A percentile compares a stretch with the other conserved stretches of the same genome.
These are phyloP conservation scores for Silene vulgaris DNA, from an alignment of 179 eudicot genomes.

Conservation along the genomic window DNA sequence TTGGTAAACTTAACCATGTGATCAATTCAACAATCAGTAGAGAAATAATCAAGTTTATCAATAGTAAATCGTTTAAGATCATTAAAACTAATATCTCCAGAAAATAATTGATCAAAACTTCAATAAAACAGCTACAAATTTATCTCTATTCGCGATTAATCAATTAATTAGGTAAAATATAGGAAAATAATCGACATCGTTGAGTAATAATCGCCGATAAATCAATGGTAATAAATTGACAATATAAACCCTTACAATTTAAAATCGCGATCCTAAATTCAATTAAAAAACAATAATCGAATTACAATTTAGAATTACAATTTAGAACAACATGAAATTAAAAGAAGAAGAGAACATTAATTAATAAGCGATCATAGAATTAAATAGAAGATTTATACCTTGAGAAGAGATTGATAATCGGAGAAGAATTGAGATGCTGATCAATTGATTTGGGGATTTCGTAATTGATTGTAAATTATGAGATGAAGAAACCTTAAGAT, in stretches of 20 bases:
- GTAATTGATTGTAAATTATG: background rate
- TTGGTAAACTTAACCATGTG: no score
- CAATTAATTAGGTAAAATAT: no score
- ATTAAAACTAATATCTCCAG: no score
- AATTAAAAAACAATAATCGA: background rate
- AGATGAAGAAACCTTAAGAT: background rate
- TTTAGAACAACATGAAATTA: background rate
- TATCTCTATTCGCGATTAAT: no score
- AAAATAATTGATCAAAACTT: no score
- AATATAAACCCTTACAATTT: background rate
- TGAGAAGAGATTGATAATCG: background rate
- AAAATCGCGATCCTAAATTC: background rate
- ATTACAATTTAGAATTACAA: background rate
- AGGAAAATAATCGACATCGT: no score
- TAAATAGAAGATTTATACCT: background rate
- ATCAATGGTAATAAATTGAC: no score
- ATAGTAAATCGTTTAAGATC: no score
- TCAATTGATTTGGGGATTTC: background rate
- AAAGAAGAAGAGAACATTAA: background rate
- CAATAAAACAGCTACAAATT: no score
- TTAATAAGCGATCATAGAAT: background rate
- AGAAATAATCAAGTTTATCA: no score
- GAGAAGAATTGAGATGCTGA: background rate
- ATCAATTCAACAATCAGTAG: no score
- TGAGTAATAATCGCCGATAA: no score